Evolutionary conservation across 257 asterid genomes (phyloP).

Genomic region (Capsicum chinense): DNA sequence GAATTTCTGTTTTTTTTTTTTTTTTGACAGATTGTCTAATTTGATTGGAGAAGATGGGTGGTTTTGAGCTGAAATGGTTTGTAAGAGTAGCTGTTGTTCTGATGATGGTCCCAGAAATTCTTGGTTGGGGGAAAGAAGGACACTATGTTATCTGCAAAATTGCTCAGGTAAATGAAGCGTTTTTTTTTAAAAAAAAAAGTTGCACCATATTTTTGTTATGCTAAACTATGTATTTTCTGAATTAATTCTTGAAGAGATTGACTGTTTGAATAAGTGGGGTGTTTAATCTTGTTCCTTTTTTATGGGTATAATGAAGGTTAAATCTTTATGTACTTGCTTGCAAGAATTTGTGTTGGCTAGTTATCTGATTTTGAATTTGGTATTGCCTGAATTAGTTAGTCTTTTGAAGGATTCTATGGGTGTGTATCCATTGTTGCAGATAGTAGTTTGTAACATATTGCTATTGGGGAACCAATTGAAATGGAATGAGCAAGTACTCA

Average conservation of each 20-base stretch:
- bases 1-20: too few species aligned
- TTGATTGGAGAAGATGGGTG: constrained; percentile 51
- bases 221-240: neutral
- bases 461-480: neutral
- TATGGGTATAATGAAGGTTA: neutral
- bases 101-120: constrained; percentile 43
- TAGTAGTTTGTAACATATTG: neutral
- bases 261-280: neutral
- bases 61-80: constrained; percentile 40
- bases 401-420: neutral
- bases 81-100: constrained; percentile 41
- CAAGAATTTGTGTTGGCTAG: neutral
- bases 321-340: constrained; percentile 11
- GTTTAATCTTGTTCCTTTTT: neutral
- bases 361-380: constrained; percentile 17
- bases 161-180: constrained; percentile 62
- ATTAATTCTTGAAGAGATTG: neutral
- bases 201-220: neutral
- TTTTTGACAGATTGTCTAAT: neutral
- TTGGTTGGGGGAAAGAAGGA: constrained; percentile 93
- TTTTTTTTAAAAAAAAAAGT: neutral
- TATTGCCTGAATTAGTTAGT: neutral
- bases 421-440: neutral
- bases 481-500: neutral
- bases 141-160: constrained; percentile 75